Percentiles rank a stretch among this genome's conserved stretches.
Evolutionary conservation across 441 rosid species (phyloP).

Genomic region (Macaranga tanarius): DNA sequence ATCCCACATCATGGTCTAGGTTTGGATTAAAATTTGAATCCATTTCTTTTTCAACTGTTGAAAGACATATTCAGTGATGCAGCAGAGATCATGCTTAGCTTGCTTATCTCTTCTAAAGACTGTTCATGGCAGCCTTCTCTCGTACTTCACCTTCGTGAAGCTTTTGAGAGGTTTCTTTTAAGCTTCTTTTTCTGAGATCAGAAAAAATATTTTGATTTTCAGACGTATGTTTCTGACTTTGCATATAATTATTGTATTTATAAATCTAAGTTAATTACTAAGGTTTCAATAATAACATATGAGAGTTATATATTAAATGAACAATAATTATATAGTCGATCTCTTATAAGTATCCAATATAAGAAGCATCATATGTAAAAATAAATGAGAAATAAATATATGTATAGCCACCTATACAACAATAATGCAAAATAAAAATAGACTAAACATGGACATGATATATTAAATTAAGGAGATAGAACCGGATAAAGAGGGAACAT

Average conservation of each 20-base stretch:
- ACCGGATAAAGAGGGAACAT: slow-evolving; percentile 6
- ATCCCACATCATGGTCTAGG: not conserved
- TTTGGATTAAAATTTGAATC: not conserved
- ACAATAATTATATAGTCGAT: too few relatives aligned
- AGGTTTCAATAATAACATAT: too few relatives aligned
- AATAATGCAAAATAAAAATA: too few relatives aligned
- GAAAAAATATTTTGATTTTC: slow-evolving; percentile 21
- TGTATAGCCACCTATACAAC: too few relatives aligned
- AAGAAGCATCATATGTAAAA: too few relatives aligned
- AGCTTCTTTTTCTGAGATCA: slow-evolving; percentile 13
- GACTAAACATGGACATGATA: not conserved
- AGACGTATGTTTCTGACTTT: slow-evolving; percentile 2
- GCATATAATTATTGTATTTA: too few relatives aligned
- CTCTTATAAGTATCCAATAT: too few relatives aligned
- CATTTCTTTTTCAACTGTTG: slow-evolving; percentile 13
- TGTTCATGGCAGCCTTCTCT: slow-evolving; percentile 31
- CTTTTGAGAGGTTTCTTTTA: slow-evolving; percentile 11
- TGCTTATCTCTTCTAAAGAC: slow-evolving; percentile 15
- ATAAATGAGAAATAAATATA: too few relatives aligned
- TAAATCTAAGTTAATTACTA: too few relatives aligned
- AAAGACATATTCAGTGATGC: not conserved
- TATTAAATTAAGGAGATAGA: not conserved
- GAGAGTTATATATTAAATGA: too few relatives aligned
- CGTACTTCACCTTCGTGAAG: slow-evolving; percentile 18
- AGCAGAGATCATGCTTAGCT: not conserved